phyloP scores from a whole-genome alignment of 805 yeast species.

The Yarrowia porcina region DNA sequence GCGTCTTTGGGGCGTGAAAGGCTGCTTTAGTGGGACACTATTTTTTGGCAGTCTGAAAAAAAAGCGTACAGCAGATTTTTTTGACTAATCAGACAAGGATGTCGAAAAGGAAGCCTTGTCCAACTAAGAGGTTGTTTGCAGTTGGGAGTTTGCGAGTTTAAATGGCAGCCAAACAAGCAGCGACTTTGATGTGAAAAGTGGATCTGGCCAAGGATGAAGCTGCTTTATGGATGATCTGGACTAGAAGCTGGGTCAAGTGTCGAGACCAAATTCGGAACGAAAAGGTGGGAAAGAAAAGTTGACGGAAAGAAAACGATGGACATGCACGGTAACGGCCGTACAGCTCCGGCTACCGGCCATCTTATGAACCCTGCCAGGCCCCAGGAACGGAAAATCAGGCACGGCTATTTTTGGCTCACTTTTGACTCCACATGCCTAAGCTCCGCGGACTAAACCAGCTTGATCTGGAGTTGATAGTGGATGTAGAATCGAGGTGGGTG shows the following conservation, averaged over 20 bases:
- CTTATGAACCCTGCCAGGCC: slow-evolving; percentile 17
- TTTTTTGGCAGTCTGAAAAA: neutral
- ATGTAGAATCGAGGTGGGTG: too few species aligned
- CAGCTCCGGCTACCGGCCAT: neutral
- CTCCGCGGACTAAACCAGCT: neutral
- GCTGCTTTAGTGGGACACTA: neutral
- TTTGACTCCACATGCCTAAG: slow-evolving; percentile 3
- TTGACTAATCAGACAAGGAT: slow-evolving; percentile 1
- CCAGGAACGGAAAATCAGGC: slow-evolving; percentile 2
- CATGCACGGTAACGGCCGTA: neutral
- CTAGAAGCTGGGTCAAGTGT: too few species aligned
- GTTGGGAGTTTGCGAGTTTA: slow-evolving; percentile 17
- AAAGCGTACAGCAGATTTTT: neutral
- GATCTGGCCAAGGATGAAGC: neutral
- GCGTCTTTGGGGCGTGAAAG: neutral
- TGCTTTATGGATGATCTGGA: neutral
- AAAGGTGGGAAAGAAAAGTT: neutral
- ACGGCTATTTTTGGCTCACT: slow-evolving; percentile 14
- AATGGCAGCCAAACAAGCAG: neutral
- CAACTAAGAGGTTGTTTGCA: neutral
- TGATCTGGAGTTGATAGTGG: too few species aligned
- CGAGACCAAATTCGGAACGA: neutral
- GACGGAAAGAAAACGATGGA: neutral
- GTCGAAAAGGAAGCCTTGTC: neutral
- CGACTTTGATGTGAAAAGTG: neutral